These are phyloP conservation scores for Neurospora crassa DNA, from an alignment of 2,329 filamentous ascomycete species.

Conservation along the genomic window DNA sequence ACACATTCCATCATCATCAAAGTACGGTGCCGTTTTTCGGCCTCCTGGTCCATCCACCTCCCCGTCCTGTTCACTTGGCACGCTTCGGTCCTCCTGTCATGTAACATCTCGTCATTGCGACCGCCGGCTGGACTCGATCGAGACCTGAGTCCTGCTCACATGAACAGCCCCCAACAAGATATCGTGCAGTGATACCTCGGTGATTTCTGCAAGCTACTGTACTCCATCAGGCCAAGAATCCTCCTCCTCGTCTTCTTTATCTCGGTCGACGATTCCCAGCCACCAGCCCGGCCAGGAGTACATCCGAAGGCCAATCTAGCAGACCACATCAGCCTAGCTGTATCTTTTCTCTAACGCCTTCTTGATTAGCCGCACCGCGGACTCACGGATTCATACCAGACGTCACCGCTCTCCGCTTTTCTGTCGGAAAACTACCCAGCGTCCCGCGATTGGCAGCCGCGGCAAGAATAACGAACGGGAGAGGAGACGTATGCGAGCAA, in stretches of 20 bases:
- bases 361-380: slow-evolving; percentile 17
- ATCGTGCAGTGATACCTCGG: background rate
- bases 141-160: background rate
- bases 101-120: background rate
- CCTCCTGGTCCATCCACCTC: background rate
- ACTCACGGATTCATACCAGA: background rate
- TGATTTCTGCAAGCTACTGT: background rate
- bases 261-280: slow-evolving; percentile 3
- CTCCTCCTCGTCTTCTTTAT: background rate
- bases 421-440: slow-evolving; percentile 10
- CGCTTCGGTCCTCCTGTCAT: background rate
- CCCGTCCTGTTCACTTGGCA: background rate
- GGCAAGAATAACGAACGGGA: background rate
- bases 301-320: slow-evolving; percentile 8
- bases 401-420: slow-evolving; percentile 1
- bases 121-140: background rate
- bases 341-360: slow-evolving; percentile 8
- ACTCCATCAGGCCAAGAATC: background rate
- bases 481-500: background rate
- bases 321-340: background rate
- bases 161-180: background rate
- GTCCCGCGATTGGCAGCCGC: slow-evolving; percentile 11
- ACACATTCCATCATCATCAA: background rate
- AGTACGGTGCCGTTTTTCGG: background rate
- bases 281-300: slow-evolving; percentile 4